Evolutionary conservation across 1,284 basidiomycete species (phyloP).

Genomic region (Cystobasidium slooffiae): DNA sequence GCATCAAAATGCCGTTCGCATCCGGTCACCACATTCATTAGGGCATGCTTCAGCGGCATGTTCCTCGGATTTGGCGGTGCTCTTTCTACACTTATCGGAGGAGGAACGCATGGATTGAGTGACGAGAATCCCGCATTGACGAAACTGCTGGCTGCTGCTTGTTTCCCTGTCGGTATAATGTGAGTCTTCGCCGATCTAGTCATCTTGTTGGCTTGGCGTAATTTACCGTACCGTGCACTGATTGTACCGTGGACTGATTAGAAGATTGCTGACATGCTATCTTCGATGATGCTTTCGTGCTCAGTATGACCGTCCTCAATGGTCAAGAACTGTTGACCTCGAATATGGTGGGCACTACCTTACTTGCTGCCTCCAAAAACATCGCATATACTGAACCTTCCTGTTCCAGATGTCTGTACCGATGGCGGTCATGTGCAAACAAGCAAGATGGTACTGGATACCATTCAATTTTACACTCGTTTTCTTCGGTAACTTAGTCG

Average conservation of each 20-base stretch:
- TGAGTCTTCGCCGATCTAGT: not conserved
- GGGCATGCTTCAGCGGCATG: slow-evolving; percentile 13
- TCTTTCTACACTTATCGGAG: slow-evolving; percentile 5
- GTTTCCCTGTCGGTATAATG: slow-evolving; percentile 11
- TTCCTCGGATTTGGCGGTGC: slow-evolving; percentile 22
- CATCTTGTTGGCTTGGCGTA: too few species aligned
- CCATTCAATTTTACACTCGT: slow-evolving; percentile 19
- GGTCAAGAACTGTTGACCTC: slow-evolving; percentile 8
- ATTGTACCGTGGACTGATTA: too few species aligned
- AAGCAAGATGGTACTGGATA: slow-evolving; percentile 13
- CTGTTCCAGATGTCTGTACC: slow-evolving; percentile 6
- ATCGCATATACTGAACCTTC: not conserved
- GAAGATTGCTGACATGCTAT: too few species aligned
- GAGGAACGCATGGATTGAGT: slow-evolving; percentile 8
- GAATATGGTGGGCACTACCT: not conserved
- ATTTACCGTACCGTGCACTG: too few species aligned
- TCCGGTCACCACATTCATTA: slow-evolving; percentile 14
- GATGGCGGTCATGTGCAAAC: slow-evolving; percentile 16
- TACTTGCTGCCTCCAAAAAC: not conserved
- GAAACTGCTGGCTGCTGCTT: slow-evolving; percentile 13
- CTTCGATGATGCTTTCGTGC: not conserved
- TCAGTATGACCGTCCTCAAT: slow-evolving; percentile 7
- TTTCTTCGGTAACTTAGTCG: slow-evolving; percentile 12
- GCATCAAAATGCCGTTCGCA: slow-evolving; percentile 15
- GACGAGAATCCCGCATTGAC: slow-evolving; percentile 8